Evolutionary conservation across 306 rosid genomes (phyloP), one percentile per base, ranked within the genome.

Genomic region (Sicyos baderoa): DNA sequence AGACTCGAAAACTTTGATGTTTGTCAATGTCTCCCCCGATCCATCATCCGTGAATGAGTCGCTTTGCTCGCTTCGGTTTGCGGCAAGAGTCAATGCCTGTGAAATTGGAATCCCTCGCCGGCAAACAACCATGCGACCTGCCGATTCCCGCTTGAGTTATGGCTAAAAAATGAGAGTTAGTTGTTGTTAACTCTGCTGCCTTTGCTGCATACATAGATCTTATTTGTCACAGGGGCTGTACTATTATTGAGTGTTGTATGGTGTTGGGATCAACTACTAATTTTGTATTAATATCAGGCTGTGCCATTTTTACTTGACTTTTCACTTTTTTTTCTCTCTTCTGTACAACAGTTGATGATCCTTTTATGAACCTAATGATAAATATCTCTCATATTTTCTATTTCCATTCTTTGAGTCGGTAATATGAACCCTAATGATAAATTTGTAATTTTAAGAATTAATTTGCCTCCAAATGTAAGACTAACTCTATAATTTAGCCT

Each of bases 1-100:
- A 21, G 96, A 92, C 60, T 92, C 98, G 1, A 92, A 92, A 77
- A 92, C 96, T 4, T 79, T 92, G 68, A 92, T 92, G 98, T 81
- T 92, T 65, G 98, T 88, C 25, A 92, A 92, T 76, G 72, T 92
- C 53, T 89, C 98, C 1, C 98, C 96, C 0, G 98, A 89, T 53
- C 80, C 87, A 68, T 74, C 96, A 58, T 92, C 98, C 16, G 72
- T 79, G 1, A 83, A 82, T 4, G 98, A 92, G 81, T 89, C 98
- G 0, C 95, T 92, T 4, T 89, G 96, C 76, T 92, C 98, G 8
- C 95, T 92, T 2, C 86, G 93, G 44, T 92, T 92, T 62, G 96
- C 98, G 9, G 88, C 96, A 21, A 76, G 96, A 81, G 96, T 87
- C 16, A 92, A 92, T 77, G 80, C 95, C 42, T 85, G 98, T 32